Base-by-base conservation (phyloP, 106 monocot species). In the Apostasia shenzhenica region DNA sequence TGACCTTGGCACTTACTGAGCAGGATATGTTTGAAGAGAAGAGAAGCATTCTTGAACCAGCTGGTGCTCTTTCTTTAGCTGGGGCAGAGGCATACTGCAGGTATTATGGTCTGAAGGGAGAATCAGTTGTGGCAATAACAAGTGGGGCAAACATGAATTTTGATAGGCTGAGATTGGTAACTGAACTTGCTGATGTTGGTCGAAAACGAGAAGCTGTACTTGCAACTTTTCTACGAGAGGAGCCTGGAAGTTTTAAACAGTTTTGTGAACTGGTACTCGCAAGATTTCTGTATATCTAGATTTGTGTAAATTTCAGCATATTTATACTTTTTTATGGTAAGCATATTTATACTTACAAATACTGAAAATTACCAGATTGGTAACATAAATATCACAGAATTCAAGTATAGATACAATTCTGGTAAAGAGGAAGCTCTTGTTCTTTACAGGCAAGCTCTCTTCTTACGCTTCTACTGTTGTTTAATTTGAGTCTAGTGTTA, bases 1-100 rank as follows among this genome's bases (percentile, higher is more conserved):
- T 70, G 7, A 52, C 10, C 13, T 41, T 61, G 38, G 49, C 41
- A 72, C 40, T 67, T 57, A 9, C 10, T 45, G 9, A 54, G 6
- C 68, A 99, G 99, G 93, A 99, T 70, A 99, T 99, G 99, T 99
- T 90, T 82, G 99, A 99, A 72, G 99, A 99, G 80, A 99, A 99
- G 81, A 90, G 99, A 70, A 99, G 90, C 81, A 99, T 99, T 58
- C 71, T 99, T 40, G 99, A 99, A 72, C 93, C 99, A 57, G 92
- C 99, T 54, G 99, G 99, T 81, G 99, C 99, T 43, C 87, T 99
- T 46, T 74, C 99, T 9, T 71, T 99, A 59, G 99, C 99, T 44
- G 99, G 99, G 4, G 93, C 93, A 45, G 93, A 99, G 77, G 99
- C 99, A 41, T 99, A 99, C 72, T 99, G 99, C 90, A 90, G 85